Percentiles rank a stretch among this genome's conserved stretches.
phyloP scores from a whole-genome alignment of 805 yeast genomes.

The Metschnikowia similis region DNA sequence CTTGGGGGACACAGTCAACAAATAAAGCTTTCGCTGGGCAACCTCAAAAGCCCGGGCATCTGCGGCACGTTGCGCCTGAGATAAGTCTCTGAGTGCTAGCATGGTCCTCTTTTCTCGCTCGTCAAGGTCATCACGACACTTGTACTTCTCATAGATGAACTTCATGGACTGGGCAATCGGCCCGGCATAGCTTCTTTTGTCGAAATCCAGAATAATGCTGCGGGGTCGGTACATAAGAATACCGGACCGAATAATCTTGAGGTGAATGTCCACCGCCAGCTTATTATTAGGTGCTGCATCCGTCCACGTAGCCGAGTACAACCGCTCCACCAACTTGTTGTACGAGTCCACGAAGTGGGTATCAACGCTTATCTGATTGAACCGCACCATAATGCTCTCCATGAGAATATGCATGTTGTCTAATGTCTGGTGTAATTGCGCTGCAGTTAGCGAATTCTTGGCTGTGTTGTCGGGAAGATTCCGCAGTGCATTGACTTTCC shows the following conservation, averaged over 20 bases:
- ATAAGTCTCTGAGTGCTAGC: constrained; percentile 17
- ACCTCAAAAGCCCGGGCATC: background rate
- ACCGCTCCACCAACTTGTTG: constrained; percentile 22
- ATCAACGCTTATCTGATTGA: constrained; percentile 10
- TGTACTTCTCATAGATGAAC: constrained; percentile 21
- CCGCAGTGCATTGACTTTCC: constrained; percentile 11
- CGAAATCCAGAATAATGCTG: constrained; percentile 17
- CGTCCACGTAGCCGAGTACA: constrained; percentile 27
- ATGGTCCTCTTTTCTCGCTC: constrained; percentile 18
- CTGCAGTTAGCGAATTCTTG: constrained; percentile 20
- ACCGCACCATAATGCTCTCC: constrained; percentile 20
- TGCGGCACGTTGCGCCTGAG: constrained; percentile 3
- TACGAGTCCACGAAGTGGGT: constrained; percentile 20
- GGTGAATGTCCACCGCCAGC: constrained; percentile 20
- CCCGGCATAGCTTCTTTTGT: constrained; percentile 15
- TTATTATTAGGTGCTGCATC: constrained; percentile 13
- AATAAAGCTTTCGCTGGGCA: background rate
- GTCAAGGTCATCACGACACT: constrained; percentile 13
- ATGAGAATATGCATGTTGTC: constrained; percentile 21
- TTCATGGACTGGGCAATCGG: constrained; percentile 21
- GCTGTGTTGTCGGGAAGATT: constrained; percentile 23
- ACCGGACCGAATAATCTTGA: constrained; percentile 25
- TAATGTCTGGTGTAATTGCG: constrained; percentile 22
- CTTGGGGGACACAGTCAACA: background rate
- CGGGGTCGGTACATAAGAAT: constrained; percentile 28